A percentile compares a stretch with the other conserved stretches of the same genome.
These are phyloP conservation scores for Knufia petricola DNA, from an alignment of 2,329 filamentous ascomycete species.

Conservation along the genomic window DNA sequence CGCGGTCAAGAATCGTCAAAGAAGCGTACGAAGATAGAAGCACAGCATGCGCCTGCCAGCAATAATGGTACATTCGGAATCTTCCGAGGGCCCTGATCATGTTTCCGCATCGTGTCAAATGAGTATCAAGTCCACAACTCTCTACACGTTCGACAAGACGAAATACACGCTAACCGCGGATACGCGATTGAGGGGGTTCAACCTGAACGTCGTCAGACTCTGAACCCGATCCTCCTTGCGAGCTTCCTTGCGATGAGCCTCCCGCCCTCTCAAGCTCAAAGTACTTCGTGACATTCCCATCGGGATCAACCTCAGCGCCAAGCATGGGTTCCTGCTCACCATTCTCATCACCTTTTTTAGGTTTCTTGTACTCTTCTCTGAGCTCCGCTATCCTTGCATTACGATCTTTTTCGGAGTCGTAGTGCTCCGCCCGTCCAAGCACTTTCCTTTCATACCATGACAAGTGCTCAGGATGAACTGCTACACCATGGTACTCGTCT, in stretches of 20 bases:
- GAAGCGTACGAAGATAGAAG: too few relatives aligned
- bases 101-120: too few relatives aligned
- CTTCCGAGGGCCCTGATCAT: too few relatives aligned
- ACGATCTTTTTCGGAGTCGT: constrained; percentile 6
- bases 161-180: too few relatives aligned
- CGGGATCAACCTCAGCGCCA: neutral
- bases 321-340: constrained; percentile 9
- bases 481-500: constrained; percentile 7
- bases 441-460: constrained; percentile 2
- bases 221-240: too few relatives aligned
- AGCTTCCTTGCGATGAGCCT: neutral
- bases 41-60: too few relatives aligned
- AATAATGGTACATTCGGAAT: too few relatives aligned
- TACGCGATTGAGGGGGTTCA: too few relatives aligned
- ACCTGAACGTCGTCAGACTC: too few relatives aligned
- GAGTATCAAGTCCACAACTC: too few relatives aligned
- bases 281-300: constrained; percentile 10
- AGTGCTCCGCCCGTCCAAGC: constrained; percentile 2
- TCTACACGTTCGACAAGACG: too few relatives aligned
- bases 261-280: constrained; percentile 9
- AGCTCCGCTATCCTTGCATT: neutral
- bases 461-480: constrained; percentile 6
- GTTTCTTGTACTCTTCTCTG: constrained; percentile 4
- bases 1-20: too few relatives aligned
- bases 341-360: constrained; percentile 7